These are phyloP conservation scores for Pneumocystis canis DNA, from an alignment of 1,139 yeast species.

Conservation along the genomic window DNA sequence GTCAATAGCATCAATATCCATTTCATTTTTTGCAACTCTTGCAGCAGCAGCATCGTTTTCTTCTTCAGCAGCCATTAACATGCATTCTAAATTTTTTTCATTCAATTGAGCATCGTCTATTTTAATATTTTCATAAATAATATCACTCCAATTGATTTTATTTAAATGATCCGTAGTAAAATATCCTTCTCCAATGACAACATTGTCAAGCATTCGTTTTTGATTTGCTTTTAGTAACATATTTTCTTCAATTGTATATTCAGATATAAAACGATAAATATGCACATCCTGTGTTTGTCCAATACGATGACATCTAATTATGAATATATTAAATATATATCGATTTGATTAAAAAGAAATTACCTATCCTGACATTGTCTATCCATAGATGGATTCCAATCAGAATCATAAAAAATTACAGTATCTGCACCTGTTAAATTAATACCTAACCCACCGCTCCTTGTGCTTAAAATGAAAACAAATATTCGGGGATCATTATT, in stretches of 20 bases:
- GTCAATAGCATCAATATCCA: slow-evolving; percentile 71
- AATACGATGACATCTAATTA: slow-evolving; percentile 78
- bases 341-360: neutral
- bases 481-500: slow-evolving; percentile 76
- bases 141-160: slow-evolving; percentile 74
- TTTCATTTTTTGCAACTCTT: slow-evolving; percentile 72
- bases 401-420: slow-evolving; percentile 96
- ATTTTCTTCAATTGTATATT: slow-evolving; percentile 90
- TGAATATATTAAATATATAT: neutral
- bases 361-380: slow-evolving; percentile 80
- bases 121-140: slow-evolving; percentile 45
- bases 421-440: slow-evolving; percentile 97
- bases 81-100: slow-evolving; percentile 39
- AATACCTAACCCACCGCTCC: slow-evolving; percentile 97
- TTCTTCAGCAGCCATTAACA: slow-evolving; percentile 87
- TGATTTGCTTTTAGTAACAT: slow-evolving; percentile 90
- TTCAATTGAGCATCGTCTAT: slow-evolving; percentile 16
- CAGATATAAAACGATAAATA: slow-evolving; percentile 88
- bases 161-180: slow-evolving; percentile 94
- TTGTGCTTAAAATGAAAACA: slow-evolving; percentile 80
- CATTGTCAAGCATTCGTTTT: slow-evolving; percentile 85
- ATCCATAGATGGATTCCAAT: slow-evolving; percentile 99
- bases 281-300: slow-evolving; percentile 98
- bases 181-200: slow-evolving; percentile 95
- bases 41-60: slow-evolving; percentile 94